phyloP scores from a whole-genome alignment of 192 early-diverging fungal species.

The Podila epigama region DNA sequence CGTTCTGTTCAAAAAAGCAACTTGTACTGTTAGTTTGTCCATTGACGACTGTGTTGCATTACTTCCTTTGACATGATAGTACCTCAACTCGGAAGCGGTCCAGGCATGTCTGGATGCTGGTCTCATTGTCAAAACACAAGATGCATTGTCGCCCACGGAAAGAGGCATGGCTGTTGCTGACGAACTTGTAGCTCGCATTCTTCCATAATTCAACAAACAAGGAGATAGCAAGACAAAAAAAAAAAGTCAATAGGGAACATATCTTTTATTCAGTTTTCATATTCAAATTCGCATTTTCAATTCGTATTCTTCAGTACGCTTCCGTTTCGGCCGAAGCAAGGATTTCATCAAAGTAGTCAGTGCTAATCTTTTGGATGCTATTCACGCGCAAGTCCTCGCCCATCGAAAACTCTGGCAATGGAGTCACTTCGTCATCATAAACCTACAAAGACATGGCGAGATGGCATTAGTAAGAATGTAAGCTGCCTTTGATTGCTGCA shows the following conservation, averaged over 20 bases:
- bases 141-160: conserved; percentile 56
- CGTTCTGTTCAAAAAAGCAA: background rate
- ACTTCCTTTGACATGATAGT: conserved; percentile 22
- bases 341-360: conserved; percentile 43
- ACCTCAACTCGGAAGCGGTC: conserved; percentile 6
- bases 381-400: conserved; percentile 28
- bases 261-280: background rate
- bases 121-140: conserved; percentile 11
- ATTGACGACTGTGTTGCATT: conserved; percentile 7
- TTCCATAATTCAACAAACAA: conserved; percentile 14
- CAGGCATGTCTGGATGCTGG: conserved; percentile 12
- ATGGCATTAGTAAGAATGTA: background rate
- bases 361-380: conserved; percentile 40
- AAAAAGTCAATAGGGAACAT: background rate
- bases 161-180: conserved; percentile 59
- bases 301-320: conserved; percentile 9
- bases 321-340: conserved; percentile 26
- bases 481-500: background rate
- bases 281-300: background rate
- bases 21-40: conserved; percentile 11
- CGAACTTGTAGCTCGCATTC: conserved; percentile 50
- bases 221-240: background rate
- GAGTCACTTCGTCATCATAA: conserved; percentile 12
- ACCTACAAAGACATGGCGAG: conserved; percentile 11
- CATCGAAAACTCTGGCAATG: conserved; percentile 18